Base-by-base conservation (phyloP, 768 basidiomycete genomes). In the Lactifluus pinguis region DNA sequence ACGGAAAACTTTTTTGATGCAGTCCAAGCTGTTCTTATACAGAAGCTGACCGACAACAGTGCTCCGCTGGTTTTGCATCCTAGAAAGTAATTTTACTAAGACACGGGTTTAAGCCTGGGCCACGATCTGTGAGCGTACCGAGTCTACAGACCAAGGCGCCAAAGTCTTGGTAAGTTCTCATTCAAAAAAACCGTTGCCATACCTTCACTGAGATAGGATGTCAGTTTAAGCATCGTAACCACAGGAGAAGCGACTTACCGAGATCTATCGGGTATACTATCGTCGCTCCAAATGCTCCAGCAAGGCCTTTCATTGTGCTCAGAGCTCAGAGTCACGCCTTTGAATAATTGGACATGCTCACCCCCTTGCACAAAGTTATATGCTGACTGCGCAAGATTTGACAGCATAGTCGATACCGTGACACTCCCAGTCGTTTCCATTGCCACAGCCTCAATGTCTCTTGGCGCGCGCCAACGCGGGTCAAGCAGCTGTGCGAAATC, bases 61-160 rank as follows among this genome's bases (percentile, higher is more conserved):
- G 64, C 87, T 92, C 14, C 97, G 85, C 72, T 99, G 97, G 71
- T 99, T 99, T 77, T 99, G 97, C 81, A 99, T 93, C 42, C 93
- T 92, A 29, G 19, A 34, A 52, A 13, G 7, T 13, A 19, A 21
- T 19, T 36, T 59, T 13, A 54, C 29, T 47, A 39, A 25, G 45
- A 55, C 52, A 53, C 55, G 36, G 47, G 34, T 59, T 57, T 36
- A 29, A 55, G 21, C 29, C 25, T 47, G 5, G 11, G 42, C 25
- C 49, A 21, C 44, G 30, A 14, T 8, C 14, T 25, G 8, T 5
- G 10, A 38, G 59, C 74, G 56, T 70, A 86, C 86, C 86, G 79
- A 53, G 85, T 87, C 83, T 85, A 73, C 19, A 49, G 19, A 41
- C 34, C n/a, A 47, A 53, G 10, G 9, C 10, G 15, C 6, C 10